These are phyloP conservation scores for Entonaema liquescens DNA, from an alignment of 495 filamentous ascomycete species.

Conservation along the genomic window DNA sequence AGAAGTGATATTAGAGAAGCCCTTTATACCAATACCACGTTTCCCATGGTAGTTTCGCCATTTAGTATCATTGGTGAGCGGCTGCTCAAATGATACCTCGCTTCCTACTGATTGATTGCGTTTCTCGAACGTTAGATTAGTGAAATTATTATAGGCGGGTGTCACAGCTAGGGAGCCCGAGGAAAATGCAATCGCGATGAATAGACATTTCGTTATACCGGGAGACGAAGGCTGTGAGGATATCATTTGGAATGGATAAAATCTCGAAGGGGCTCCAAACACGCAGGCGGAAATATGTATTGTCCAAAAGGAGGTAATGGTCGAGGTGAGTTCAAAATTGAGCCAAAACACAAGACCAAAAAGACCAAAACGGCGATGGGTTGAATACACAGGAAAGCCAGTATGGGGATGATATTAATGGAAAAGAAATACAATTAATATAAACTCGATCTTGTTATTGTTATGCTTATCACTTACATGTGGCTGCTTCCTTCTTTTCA, in stretches of 20 bases:
- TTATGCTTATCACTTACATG: background rate
- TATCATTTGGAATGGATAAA: constrained; percentile 20
- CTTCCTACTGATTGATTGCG: background rate
- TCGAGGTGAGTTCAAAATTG: constrained; percentile 34
- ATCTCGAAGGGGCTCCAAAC: background rate
- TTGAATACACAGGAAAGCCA: constrained; percentile 19
- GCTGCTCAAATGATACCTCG: background rate
- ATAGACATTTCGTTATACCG: constrained; percentile 28
- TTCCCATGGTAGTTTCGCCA: constrained; percentile 5
- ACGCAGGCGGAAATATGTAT: constrained; percentile 5
- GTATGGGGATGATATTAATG: constrained; percentile 8
- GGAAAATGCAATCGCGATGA: constrained; percentile 14
- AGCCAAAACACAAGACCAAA: constrained; percentile 48
- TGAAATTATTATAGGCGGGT: constrained; percentile 3
- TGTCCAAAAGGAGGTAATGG: constrained; percentile 16
- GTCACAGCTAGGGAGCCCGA: constrained; percentile 20
- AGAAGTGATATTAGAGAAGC: constrained; percentile 7
- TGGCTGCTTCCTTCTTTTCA: background rate
- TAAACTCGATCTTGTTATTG: background rate
- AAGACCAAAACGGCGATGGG: constrained; percentile 41
- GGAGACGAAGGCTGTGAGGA: constrained; percentile 6
- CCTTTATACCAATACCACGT: constrained; percentile 17
- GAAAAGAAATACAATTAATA: background rate
- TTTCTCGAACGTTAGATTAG: background rate
- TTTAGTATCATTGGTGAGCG: background rate